Evolutionary conservation across 495 filamentous ascomycete genomes (phyloP), one percentile per base, ranked within the genome.

Genomic region (Articulospora tetracladia): DNA sequence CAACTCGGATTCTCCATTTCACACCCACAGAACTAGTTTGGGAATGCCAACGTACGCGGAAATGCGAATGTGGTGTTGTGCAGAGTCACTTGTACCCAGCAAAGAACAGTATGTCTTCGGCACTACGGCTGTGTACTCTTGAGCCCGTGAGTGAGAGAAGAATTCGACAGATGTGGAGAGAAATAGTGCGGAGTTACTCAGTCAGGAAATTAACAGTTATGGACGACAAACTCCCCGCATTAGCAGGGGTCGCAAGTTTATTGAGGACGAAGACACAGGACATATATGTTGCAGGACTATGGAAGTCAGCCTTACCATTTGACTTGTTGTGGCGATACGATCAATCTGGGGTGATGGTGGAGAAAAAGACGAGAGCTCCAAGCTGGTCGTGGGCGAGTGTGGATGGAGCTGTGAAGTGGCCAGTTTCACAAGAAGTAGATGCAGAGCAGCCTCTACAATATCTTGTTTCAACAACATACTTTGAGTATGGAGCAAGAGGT

Each of bases 181-280:
- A 73, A 66, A 60, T 53, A 74, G 70, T 77, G 61, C 72, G 74
- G 12, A 62, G 50, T 28, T 59, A 53, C 22, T 53, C 57, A 15
- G 39, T 41, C 13, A 25, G 57, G 20, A 28, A 59, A 25, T 28
- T 53, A 19, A 59, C 48, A 8, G 23, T 17, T 2, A 54, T 27
- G 27, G 20, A 36, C 0, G 50, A 61, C 26, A 61, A 55, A 19
- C 44, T 61, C n/a, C 27, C 41, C 4, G 58, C 58, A 19, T 22
- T 61, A 12, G 54, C 51, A 22, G 58, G 58, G 19, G 24, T 61
- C 22, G 47, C 58, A 6, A 24, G 24, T 11, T 39, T 55, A 25
- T 25, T 60, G 11, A 25, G 27, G 24, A 32, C 22, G n/a, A 55
- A 10, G 7, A 25, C 32, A 15, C 19, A 20, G 12, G 24, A 28